Percentiles rank a stretch among this genome's conserved stretches.
phyloP scores from a whole-genome alignment of 139 green algal genomes.

The Chlamydomonas urium region DNA sequence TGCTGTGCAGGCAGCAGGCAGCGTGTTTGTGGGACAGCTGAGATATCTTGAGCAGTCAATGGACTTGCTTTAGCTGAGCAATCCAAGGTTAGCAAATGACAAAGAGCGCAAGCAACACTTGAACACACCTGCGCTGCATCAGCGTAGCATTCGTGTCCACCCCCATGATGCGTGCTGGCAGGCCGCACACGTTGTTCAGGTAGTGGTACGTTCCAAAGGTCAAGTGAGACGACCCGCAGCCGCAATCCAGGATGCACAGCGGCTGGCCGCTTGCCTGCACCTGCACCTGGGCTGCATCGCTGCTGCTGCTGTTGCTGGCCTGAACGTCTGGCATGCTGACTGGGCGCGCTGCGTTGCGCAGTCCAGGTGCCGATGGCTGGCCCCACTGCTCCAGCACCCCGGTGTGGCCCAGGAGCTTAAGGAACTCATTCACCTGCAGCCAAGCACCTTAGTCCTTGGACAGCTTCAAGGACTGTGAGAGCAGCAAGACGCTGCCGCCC shows the following conservation, averaged over 20 bases:
- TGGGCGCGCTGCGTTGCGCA: no score
- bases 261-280: neutral
- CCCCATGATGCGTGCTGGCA: conserved; percentile 31
- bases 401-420: conserved; percentile 49
- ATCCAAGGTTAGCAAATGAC: no score
- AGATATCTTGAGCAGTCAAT: no score
- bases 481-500: no score
- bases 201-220: conserved; percentile 59
- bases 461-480: no score
- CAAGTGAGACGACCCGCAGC: conserved; percentile 58
- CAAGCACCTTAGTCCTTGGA: no score
- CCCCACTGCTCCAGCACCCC: conserved; percentile 16
- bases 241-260: conserved; percentile 49
- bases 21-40: no score
- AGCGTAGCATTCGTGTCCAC: conserved; percentile 53
- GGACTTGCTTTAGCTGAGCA: no score
- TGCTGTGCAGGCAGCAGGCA: no score
- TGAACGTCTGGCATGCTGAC: no score
- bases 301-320: conserved; percentile 3
- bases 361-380: no score
- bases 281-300: neutral
- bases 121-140: conserved; percentile 39
- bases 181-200: conserved; percentile 31
- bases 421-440: conserved; percentile 61
- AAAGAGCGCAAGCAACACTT: no score